Base-by-base conservation (phyloP, 306 rosid genomes). In the Begonia fuchsioides region DNA sequence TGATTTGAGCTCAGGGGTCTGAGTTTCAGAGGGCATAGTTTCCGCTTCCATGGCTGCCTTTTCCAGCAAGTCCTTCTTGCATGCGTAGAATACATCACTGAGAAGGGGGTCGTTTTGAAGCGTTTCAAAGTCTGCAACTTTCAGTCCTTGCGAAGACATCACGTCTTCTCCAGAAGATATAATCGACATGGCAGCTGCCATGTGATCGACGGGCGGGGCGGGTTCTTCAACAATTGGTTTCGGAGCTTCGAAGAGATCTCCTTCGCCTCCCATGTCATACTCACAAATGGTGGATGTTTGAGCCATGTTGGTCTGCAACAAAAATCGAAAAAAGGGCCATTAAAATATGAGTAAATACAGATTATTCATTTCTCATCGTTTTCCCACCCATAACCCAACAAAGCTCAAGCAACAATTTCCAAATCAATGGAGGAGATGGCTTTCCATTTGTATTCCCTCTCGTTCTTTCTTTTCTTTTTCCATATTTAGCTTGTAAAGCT, bases 191-290 rank as follows among this genome's bases (percentile, higher is more conserved):
- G 85, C 71, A 2, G 80, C 84, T 32, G 77, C 56, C 81, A 90
- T 62, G 46, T 76, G 87, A 77, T 81, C 79, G 17, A 75, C 51
- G 64, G 75, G 67, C 60, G 66, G 49, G 38, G 53, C 45, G 3
- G 78, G 71, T 43, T 90, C 98, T 70, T 79, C 94, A 12, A 81
- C 53, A 43, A 90, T 74, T 0, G 76, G 92, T 65, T 85, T 93
- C 0, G 98, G 98, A 46, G 98, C 98, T 66, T 82, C 82, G 68
- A 92, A 92, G 39, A 92, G 76, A 67, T 92, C 98, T 32, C 98
- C 95, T n/a, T n/a, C n/a, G n/a, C n/a, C n/a, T n/a, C n/a, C n/a
- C n/a, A n/a, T n/a, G n/a, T n/a, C n/a, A n/a, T 77, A 90, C 46
- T 92, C 96, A 3, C 70, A 75, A 56, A 92, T 74, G 59, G 62